Percentiles rank a stretch among this genome's conserved stretches.
phyloP scores from a whole-genome alignment of 2,329 filamentous ascomycete species.

The Microsporum canis region DNA sequence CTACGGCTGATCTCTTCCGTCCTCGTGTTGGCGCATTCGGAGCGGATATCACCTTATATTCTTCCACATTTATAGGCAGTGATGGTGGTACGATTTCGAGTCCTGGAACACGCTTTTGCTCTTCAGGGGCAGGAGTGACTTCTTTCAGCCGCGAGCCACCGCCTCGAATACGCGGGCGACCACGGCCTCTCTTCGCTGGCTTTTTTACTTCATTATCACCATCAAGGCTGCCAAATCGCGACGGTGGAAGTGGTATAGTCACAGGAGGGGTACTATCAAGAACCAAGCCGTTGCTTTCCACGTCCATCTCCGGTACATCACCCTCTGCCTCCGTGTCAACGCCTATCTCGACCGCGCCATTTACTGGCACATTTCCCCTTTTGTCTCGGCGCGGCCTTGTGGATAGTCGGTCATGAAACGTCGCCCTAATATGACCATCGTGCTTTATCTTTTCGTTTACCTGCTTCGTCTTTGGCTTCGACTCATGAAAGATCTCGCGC shows the following conservation, averaged over 20 bases:
- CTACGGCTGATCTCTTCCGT: slow-evolving; percentile 6
- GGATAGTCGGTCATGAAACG: not conserved
- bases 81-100: not conserved
- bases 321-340: not conserved
- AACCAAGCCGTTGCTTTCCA: not conserved
- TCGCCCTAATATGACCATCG: not conserved
- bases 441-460: not conserved
- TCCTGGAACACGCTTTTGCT: not conserved
- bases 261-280: not conserved
- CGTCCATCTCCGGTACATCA: not conserved
- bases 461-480: slow-evolving; percentile 16
- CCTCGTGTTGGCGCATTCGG: not conserved
- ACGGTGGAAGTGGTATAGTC: slow-evolving; percentile 4
- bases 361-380: not conserved
- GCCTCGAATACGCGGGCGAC: not conserved
- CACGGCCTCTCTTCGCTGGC: not conserved
- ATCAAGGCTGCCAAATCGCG: not conserved
- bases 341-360: not conserved
- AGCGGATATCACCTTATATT: not conserved
- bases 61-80: not conserved
- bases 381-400: not conserved
- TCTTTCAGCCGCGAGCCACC: slow-evolving; percentile 5
- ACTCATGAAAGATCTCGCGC: slow-evolving; percentile 34
- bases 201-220: not conserved
- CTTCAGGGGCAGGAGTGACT: not conserved